Base-by-base conservation (phyloP, 208 protist species). In the Crithidia sp. region DNA sequence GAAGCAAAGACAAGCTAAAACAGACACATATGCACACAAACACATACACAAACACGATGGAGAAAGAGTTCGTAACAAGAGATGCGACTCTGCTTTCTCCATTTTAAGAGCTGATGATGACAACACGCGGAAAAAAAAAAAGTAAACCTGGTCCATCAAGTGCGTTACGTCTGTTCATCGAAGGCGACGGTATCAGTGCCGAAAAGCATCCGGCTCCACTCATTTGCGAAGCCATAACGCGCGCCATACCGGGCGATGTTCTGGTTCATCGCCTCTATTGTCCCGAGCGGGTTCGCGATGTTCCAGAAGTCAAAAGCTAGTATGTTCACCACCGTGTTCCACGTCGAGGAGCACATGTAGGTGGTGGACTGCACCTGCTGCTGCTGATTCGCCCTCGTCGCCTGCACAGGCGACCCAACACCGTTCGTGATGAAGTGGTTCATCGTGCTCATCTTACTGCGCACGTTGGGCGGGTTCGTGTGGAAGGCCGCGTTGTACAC, bases 341-440 rank as follows among this genome's bases (percentile, higher is more conserved):
- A 84, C 7, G 52, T 57, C 14, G 55, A 50, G 41, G 79, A 73
- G 62, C 79, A 84, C 47, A 52, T 65, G 49, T 60, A 70, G 40
- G 67, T 74, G 37, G 55, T 73, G 60, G 58, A 77, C 47, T 64
- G 58, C 2, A 84, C 53, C 43, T 67, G 66, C 5, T n/a, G 13
- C 9, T 58, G 54, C 57, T 73, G 39, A 41, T 84, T 84, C 9
- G 74, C 79, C 55, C 72, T 2, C 4, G 62, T 60, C 13, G 79
- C 61, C 49, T 47, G 8, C 61, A 80, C 75, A 0, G 79, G 79
- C 16, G 74, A 71, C 17, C 74, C 79, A 3, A 63, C 57, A 10
- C 74, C 79, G 28, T 44, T 67, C 3, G 74, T 77, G 55, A 84
- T 84, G 53, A 81, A 74, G 67, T 84, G 74, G 60, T 84, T 84